Evolutionary conservation across 306 rosid genomes (phyloP).

Genomic region (Glycine tomentella): DNA sequence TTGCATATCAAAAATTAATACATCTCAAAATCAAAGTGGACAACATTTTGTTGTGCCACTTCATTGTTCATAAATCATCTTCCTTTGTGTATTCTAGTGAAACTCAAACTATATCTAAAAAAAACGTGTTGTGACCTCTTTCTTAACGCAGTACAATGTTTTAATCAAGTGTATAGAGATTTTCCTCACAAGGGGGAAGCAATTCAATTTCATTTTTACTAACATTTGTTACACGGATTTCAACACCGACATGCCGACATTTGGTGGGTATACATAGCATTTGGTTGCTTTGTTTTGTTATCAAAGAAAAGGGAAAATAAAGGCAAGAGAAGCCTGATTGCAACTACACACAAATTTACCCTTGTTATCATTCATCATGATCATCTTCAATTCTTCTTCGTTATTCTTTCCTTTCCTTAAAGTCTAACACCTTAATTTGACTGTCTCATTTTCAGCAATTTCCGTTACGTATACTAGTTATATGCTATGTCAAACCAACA

Average conservation of each 20-base stretch:
- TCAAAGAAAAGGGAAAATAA: neutral
- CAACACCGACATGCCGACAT: constrained; percentile 32
- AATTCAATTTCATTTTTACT: neutral
- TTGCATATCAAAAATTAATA: too few relatives aligned
- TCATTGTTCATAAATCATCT: neutral
- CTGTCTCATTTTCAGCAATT: constrained; percentile 13
- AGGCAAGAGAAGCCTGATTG: neutral
- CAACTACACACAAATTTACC: constrained; percentile 1
- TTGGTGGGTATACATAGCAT: constrained; percentile 6
- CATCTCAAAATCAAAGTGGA: neutral
- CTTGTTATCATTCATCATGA: neutral
- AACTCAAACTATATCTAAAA: neutral
- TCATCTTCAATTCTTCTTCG: neutral
- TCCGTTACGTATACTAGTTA: neutral
- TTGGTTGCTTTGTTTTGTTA: constrained; percentile 37
- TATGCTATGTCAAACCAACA: neutral
- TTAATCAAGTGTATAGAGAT: neutral
- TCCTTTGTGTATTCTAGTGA: neutral
- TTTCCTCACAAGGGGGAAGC: neutral
- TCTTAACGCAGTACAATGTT: neutral
- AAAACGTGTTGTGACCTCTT: neutral
- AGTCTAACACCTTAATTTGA: constrained; percentile 24
- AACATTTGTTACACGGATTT: neutral
- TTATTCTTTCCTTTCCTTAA: constrained; percentile 10
- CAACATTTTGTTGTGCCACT: neutral